Conservation (phyloP, 495 filamentous ascomycete species). For the Talaromyces stipitatus region DNA sequence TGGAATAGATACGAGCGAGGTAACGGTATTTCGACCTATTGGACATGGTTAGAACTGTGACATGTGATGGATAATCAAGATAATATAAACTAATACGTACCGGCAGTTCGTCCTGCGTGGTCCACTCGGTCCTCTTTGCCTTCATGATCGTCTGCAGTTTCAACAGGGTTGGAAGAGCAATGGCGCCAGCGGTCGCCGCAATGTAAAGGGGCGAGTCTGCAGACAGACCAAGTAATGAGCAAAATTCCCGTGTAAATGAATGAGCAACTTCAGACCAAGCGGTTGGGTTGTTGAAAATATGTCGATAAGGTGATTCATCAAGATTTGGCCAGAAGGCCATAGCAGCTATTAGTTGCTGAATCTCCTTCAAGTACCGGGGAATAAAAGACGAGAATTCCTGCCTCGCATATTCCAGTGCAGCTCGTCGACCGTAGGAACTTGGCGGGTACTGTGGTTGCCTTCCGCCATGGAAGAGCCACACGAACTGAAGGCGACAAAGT, state of each 20-base stretch:
- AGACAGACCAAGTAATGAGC: slow-evolving; percentile 78
- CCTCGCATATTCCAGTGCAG: slow-evolving; percentile 67
- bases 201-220: slow-evolving; percentile 87
- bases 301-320: slow-evolving; percentile 61
- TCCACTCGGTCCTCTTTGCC: slow-evolving; percentile 90
- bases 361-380: slow-evolving; percentile 61
- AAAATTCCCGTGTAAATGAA: slow-evolving; percentile 91
- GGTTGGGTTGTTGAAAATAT: slow-evolving; percentile 61
- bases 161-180: slow-evolving; percentile 76
- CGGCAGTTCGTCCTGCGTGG: slow-evolving; percentile 79
- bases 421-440: slow-evolving; percentile 31
- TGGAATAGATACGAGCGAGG: slow-evolving; percentile 86
- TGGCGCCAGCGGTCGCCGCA: slow-evolving; percentile 82
- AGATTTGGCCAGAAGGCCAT: slow-evolving; percentile 71
- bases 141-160: slow-evolving; percentile 79
- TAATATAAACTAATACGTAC: slow-evolving; percentile 29
- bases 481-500: slow-evolving; percentile 75
- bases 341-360: slow-evolving; percentile 67
- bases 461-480: slow-evolving; percentile 65
- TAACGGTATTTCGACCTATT: slow-evolving; percentile 76
- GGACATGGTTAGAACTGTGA: background rate
- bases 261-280: slow-evolving; percentile 74
- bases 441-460: slow-evolving; percentile 15
- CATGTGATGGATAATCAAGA: background rate
- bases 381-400: slow-evolving; percentile 59